Evolutionary conservation across 1,284 basidiomycete species (phyloP).

Genomic region (Macrocybe sp.): DNA sequence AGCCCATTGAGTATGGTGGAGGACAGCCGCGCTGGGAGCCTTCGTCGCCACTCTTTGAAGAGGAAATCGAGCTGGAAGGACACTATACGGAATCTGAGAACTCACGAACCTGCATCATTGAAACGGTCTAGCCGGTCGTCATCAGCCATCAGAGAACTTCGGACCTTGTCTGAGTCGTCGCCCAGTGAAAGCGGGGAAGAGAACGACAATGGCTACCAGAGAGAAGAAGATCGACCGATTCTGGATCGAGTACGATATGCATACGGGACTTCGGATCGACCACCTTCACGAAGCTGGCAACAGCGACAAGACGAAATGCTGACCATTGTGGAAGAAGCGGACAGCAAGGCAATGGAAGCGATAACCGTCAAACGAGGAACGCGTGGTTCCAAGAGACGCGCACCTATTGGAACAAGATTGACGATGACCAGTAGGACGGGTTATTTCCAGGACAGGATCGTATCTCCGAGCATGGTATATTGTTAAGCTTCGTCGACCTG

Average conservation of each 20-base stretch:
- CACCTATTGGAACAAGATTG: slow-evolving; percentile 74
- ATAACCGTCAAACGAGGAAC: slow-evolving; percentile 28
- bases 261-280: slow-evolving; percentile 10
- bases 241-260: slow-evolving; percentile 56
- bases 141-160: neutral
- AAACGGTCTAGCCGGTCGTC: slow-evolving; percentile 13
- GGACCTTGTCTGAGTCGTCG: neutral
- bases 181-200: slow-evolving; percentile 2
- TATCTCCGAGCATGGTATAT: slow-evolving; percentile 88
- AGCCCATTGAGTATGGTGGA: slow-evolving; percentile 86
- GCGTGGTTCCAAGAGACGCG: neutral
- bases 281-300: slow-evolving; percentile 12
- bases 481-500: slow-evolving; percentile 6
- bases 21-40: slow-evolving; percentile 40
- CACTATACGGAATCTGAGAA: slow-evolving; percentile 40
- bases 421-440: slow-evolving; percentile 96
- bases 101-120: slow-evolving; percentile 26
- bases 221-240: slow-evolving; percentile 50
- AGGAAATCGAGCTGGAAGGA: slow-evolving; percentile 57
- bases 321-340: slow-evolving; percentile 44
- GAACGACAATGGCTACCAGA: slow-evolving; percentile 24
- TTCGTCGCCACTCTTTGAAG: slow-evolving; percentile 43
- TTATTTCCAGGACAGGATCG: slow-evolving; percentile 90
- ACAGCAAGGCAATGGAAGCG: slow-evolving; percentile 27
- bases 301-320: slow-evolving; percentile 44